Conservation (phyloP, 2,329 filamentous ascomycete genomes). For the Penicillium sp. region DNA sequence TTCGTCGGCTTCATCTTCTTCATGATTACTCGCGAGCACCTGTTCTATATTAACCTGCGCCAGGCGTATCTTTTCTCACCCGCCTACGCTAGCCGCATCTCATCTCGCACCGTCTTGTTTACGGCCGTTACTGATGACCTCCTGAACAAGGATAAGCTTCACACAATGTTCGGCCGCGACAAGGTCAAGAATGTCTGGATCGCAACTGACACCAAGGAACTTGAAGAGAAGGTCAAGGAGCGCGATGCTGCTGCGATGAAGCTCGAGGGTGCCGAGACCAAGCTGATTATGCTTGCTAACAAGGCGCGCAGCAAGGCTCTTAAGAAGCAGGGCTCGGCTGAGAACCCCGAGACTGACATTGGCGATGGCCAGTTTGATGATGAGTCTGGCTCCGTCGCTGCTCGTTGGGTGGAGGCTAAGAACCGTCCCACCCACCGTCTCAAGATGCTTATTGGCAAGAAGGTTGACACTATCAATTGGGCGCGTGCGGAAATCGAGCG, state of each 20-base stretch:
- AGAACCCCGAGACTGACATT: conserved; percentile 36
- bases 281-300: conserved; percentile 77
- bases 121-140: conserved; percentile 78
- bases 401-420: conserved; percentile 70
- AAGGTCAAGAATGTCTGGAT: conserved; percentile 84
- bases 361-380: conserved; percentile 54
- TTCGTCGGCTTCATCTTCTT: conserved; percentile 88
- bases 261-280: conserved; percentile 82
- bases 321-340: conserved; percentile 54
- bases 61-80: conserved; percentile 90
- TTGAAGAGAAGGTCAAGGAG: conserved; percentile 77
- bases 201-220: conserved; percentile 68
- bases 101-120: conserved; percentile 86
- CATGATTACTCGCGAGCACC: conserved; percentile 79
- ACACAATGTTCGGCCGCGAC: conserved; percentile 73
- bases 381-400: conserved; percentile 68
- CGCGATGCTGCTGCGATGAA: conserved; percentile 76
- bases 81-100: conserved; percentile 78
- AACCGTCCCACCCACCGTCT: conserved; percentile 74
- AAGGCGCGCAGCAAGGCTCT: conserved; percentile 64
- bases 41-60: conserved; percentile 88
- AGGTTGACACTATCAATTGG: conserved; percentile 94
- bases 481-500: conserved; percentile 73
- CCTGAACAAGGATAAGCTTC: conserved; percentile 71
- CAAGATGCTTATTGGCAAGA: conserved; percentile 72